phyloP scores from a whole-genome alignment of 331 rosid species.

The Telfairia occidentalis region DNA sequence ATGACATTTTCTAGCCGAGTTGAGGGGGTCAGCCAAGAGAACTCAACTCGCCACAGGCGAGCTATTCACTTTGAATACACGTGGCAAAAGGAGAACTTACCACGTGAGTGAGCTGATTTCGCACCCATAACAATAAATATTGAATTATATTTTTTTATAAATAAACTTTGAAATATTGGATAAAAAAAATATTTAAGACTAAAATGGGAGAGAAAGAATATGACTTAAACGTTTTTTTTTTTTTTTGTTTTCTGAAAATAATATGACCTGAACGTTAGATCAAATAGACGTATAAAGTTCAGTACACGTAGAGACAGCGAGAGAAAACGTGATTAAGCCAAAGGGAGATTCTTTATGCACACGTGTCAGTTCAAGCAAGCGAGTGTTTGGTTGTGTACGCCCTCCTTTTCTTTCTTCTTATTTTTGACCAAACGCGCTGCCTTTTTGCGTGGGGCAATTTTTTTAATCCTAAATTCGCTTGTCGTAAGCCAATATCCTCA shows the following conservation, averaged over 20 bases:
- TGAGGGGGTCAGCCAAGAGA: no score
- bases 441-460: not conserved
- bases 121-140: no score
- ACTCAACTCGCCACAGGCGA: no score
- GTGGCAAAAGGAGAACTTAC: no score
- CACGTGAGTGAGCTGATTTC: no score
- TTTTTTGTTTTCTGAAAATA: no score
- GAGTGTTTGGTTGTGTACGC: not conserved
- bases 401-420: not conserved
- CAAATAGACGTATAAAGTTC: not conserved
- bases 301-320: not conserved
- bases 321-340: not conserved
- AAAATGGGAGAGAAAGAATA: not conserved
- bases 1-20: no score
- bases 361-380: not conserved
- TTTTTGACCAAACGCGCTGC: not conserved
- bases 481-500: not conserved
- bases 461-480: not conserved
- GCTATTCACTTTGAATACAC: no score
- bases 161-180: no score
- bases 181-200: not conserved
- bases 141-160: no score
- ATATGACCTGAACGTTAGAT: no score
- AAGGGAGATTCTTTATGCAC: slow-evolving; percentile 1
- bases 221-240: not conserved